Evolutionary conservation across 768 basidiomycete genomes (phyloP).

Genomic region (Lentinus brumalis): DNA sequence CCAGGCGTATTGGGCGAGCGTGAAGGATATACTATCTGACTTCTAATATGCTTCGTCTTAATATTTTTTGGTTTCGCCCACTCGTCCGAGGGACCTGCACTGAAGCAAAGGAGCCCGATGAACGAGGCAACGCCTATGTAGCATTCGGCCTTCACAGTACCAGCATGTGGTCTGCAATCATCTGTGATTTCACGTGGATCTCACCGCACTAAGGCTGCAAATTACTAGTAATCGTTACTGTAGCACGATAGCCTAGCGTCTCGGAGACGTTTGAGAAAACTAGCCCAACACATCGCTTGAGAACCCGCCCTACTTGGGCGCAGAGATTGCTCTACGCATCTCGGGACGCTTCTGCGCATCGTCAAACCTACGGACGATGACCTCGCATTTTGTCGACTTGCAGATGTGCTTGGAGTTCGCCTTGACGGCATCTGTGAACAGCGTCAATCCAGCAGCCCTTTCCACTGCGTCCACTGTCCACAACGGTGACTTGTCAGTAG

Average conservation of each 20-base stretch:
- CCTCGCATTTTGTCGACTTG: constrained; percentile 83
- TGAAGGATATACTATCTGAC: constrained; percentile 84
- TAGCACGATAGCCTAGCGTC: not conserved
- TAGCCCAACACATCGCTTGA: not conserved
- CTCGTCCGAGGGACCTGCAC: not conserved
- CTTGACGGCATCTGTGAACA: constrained; percentile 87
- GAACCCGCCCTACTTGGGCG: constrained; percentile 32
- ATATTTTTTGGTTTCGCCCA: constrained; percentile 4
- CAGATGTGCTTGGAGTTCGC: constrained; percentile 81
- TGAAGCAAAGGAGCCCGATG: too few species aligned
- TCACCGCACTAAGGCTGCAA: too few species aligned
- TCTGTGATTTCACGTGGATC: too few species aligned
- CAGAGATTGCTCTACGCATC: constrained; percentile 53
- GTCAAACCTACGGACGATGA: constrained; percentile 88
- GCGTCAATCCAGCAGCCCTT: constrained; percentile 79
- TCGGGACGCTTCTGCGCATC: constrained; percentile 76
- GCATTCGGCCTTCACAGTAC: too few species aligned
- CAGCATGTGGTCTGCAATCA: too few species aligned
- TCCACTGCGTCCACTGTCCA: constrained; percentile 87
- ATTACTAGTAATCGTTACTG: too few species aligned
- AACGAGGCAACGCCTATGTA: too few species aligned
- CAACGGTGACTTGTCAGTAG: constrained; percentile 2
- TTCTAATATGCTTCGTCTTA: constrained; percentile 31
- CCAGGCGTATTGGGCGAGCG: constrained; percentile 68
- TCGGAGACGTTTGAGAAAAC: not conserved